These are phyloP conservation scores for Elongisporangium senticosum DNA, from an alignment of 352 stramenopile species.

Conservation along the genomic window DNA sequence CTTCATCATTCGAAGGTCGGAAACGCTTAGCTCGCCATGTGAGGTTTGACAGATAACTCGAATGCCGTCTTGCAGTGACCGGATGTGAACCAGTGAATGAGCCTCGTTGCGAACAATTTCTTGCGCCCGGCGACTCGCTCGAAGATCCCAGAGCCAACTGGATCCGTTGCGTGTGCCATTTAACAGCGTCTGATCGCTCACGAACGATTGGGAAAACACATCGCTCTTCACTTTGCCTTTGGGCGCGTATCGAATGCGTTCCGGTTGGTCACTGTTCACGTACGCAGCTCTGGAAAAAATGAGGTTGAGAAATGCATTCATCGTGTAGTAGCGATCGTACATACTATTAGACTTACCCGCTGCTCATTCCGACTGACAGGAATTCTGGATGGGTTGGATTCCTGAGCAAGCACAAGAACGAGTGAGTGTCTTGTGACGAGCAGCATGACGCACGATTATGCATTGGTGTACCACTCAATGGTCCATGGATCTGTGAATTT, in stretches of 20 bases:
- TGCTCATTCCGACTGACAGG: constrained; percentile 9
- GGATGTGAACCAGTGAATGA: constrained; percentile 26
- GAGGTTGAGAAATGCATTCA: background rate
- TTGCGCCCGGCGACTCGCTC: constrained; percentile 10
- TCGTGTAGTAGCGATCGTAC: too few relatives aligned
- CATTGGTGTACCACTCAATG: constrained; percentile 7
- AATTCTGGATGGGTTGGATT: constrained; percentile 1
- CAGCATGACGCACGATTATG: too few relatives aligned
- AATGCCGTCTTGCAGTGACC: constrained; percentile 32
- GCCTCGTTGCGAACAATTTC: constrained; percentile 5
- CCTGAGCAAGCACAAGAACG: background rate
- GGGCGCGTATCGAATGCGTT: constrained; percentile 13
- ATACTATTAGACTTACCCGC: constrained; percentile 2
- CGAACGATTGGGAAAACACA: constrained; percentile 42
- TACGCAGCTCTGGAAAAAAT: constrained; percentile 13
- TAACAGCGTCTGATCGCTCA: constrained; percentile 26
- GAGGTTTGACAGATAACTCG: constrained; percentile 39
- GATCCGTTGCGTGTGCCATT: constrained; percentile 44
- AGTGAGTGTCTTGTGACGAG: too few relatives aligned
- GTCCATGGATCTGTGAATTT: constrained; percentile 5
- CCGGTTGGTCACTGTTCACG: constrained; percentile 11
- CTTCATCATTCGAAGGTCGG: constrained; percentile 41
- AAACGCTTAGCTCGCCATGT: constrained; percentile 29
- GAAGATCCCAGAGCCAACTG: constrained; percentile 49
- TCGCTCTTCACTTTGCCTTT: constrained; percentile 22